Conservation (phyloP, 225 moss, liverwort and hornwort species). For the Polytrichum commune region DNA sequence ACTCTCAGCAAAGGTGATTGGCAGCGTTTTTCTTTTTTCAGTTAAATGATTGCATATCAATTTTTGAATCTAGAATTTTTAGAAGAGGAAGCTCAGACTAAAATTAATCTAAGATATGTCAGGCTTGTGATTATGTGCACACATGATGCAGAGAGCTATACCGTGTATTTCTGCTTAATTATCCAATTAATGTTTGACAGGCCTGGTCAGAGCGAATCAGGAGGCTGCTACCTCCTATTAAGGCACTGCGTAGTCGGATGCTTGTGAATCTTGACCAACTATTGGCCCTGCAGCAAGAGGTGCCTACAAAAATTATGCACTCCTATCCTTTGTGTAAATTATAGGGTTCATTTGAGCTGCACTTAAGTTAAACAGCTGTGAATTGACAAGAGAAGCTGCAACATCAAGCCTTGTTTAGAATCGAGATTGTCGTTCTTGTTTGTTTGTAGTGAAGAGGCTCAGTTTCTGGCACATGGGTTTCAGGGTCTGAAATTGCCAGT, state of each 20-base stretch:
- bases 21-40: neutral
- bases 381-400: no score
- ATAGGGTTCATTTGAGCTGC: no score
- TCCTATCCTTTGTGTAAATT: no score
- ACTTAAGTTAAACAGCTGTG: no score
- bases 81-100: no score
- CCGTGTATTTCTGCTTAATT: neutral
- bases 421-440: no score
- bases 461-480: neutral
- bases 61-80: no score
- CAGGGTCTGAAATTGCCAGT: constrained; percentile 65
- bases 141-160: neutral
- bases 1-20: constrained; percentile 56
- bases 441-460: neutral
- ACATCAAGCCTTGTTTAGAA: no score
- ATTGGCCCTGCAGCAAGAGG: constrained; percentile 63
- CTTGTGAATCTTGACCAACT: constrained; percentile 58
- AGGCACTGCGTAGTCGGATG: constrained; percentile 51
- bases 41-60: no score
- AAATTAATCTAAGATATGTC: neutral
- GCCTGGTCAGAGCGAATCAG: constrained; percentile 72
- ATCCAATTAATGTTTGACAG: constrained; percentile 34
- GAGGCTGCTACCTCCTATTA: constrained; percentile 62
- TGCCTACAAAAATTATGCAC: constrained; percentile 9
- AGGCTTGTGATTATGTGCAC: no score